Base-by-base conservation (phyloP, 2,329 filamentous ascomycete genomes). In the Ascomycota sp. region DNA sequence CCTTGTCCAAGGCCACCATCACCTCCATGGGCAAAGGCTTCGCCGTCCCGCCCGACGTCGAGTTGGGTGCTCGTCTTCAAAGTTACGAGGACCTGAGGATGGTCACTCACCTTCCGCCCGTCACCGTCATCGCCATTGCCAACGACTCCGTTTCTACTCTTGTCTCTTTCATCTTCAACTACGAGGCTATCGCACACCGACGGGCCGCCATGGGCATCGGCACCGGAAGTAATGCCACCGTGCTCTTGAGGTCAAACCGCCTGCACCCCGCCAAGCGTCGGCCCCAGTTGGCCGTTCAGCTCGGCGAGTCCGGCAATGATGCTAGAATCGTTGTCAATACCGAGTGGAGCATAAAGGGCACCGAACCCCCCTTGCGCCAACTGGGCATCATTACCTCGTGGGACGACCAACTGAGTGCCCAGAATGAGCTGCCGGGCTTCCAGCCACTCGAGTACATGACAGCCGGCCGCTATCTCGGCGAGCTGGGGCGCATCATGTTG, bases 391-490 rank as follows among this genome's bases (percentile, higher is more conserved):
- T 80, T 30, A 83, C 67, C 8, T 54, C 53, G 23, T 86, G 79
- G 79, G 80, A 89, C 42, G 51, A 57, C 8, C 53, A 62, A 34
- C 59, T 89, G 5, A 77, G 83, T 40, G 51, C 51, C 4, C 64
- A 70, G 27, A 75, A 73, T 40, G 73, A 80, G 40, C 59, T 57
- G 6, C 75, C 79, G 0, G 78, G 79, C 0, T 83, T 86, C 40
- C 79, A 86, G 38, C 78, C 79, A 0, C 65, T 86, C 13, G 80
- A 89, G 45, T 86, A 85, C 51, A 81, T 86, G 75, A 83, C 77
- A 1, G 69, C 77, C 3, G 78, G 78, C 3, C 62, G 78, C 25
- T 85, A 85, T 44, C 61, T 85, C 4, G 78, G 78, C 30, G 78
- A 85, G 49, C 64, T 85, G 8, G 73, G 75, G 17, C 69, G 78